Base-by-base conservation (phyloP, 2,329 filamentous ascomycete species). In the Tolypocladium paradoxum region DNA sequence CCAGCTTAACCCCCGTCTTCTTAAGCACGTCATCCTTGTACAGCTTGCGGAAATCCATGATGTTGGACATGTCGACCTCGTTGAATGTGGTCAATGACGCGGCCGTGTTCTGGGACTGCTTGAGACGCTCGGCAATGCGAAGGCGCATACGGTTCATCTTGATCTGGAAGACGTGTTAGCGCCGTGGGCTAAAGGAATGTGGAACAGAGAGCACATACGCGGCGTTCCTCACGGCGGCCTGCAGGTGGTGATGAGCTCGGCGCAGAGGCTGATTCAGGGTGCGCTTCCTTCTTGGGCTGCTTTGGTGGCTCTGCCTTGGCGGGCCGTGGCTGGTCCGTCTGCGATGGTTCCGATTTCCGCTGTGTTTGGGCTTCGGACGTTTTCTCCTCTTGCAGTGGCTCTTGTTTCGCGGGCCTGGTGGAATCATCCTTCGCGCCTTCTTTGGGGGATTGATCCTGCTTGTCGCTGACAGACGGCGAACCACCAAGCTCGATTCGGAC, bases 101-200 rank as follows among this genome's bases (percentile, higher is more conserved):
- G 50, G 93, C 92, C 2, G 93, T 97, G 76, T 99, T 99, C 70
- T 99, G 93, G 22, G 93, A 97, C 71, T 99, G 93, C 83, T 99
- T 99, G 60, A 99, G 82, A 62, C 93, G 90, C 77, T 99, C 93
- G 50, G 93, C 90, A 62, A 97, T 99, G 57, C 93, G 86, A 56
- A 97, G 83, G 60, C 93, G 90, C 93, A 99, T 99, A 60, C 93
- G 90, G 78, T 97, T 97, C 93, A 99, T 99, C 81, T 99, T 99
- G 65, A 97, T 90, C 88, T 93, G 63, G 53, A 58, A 51, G 12
- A n/a, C n/a, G 38, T 6, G 34, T 55, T 6, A 54, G 48, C 12
- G n/a, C 11, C 4, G 16, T 24, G 7, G 2, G 37, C 37, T 27
- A 12, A 31, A 27, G 7, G 7, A 31, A 12, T 20, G 5, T n/a